Percentiles rank a stretch among this genome's conserved stretches.
These are phyloP conservation scores for Marasmius tenuissimus DNA, from an alignment of 1,284 basidiomycete genomes.

Conservation along the genomic window DNA sequence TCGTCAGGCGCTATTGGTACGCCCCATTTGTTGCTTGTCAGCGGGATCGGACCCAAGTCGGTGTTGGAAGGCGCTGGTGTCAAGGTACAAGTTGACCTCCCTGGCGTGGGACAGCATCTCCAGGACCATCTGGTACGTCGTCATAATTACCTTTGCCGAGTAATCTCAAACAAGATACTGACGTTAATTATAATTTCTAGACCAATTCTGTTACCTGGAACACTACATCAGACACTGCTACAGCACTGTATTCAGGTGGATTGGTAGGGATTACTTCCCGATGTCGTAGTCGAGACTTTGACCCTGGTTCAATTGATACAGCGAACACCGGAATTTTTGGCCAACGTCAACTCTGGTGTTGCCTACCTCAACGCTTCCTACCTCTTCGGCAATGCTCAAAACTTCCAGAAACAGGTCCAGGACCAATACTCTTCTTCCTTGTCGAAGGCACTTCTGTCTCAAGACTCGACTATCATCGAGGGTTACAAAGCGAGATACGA, in stretches of 20 bases:
- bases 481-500: conserved; percentile 68
- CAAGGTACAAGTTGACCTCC: conserved; percentile 46
- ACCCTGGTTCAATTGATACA: conserved; percentile 13
- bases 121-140: conserved; percentile 65
- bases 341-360: conserved; percentile 67
- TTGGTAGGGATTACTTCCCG: conserved; percentile 24
- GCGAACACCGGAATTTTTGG: conserved; percentile 44
- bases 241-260: conserved; percentile 34
- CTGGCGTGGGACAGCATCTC: conserved; percentile 76
- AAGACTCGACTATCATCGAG: conserved; percentile 46
- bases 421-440: conserved; percentile 4
- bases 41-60: conserved; percentile 68
- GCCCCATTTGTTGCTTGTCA: conserved; percentile 67
- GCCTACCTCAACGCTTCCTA: conserved; percentile 62
- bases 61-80: conserved; percentile 56
- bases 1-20: conserved; percentile 64
- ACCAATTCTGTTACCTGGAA: conserved; percentile 49
- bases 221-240: conserved; percentile 47
- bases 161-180: too few species aligned
- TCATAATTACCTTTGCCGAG: too few species aligned
- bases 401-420: conserved; percentile 33
- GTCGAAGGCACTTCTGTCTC: conserved; percentile 43
- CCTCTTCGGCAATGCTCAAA: conserved; percentile 40
- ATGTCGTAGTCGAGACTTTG: background rate
- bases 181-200: too few species aligned